Percentiles rank a stretch among this genome's conserved stretches.
Conservation (phyloP, 2,329 filamentous ascomycete genomes). For the Aureobasidium sp. region DNA sequence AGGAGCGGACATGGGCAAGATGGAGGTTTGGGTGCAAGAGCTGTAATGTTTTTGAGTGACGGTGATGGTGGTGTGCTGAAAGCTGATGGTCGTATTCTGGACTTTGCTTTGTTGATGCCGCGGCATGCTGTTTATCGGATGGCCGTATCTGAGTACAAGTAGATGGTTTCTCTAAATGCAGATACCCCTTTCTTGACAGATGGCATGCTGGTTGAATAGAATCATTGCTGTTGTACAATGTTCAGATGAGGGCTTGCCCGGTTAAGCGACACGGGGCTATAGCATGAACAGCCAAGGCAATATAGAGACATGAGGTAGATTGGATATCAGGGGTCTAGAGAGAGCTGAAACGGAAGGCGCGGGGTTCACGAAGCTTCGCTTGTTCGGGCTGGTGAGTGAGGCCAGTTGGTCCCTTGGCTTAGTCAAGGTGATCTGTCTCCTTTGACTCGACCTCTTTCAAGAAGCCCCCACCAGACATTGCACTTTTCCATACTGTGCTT, state of each 20-base stretch:
- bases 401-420: conserved; percentile 4
- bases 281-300: background rate
- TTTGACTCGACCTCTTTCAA: background rate
- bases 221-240: background rate
- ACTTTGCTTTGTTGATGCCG: background rate
- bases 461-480: background rate
- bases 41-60: background rate
- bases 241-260: background rate
- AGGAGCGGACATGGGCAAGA: conserved; percentile 14
- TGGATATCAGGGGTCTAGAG: background rate
- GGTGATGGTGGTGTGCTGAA: background rate
- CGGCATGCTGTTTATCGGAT: background rate
- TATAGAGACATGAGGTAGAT: background rate
- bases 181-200: background rate
- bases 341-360: conserved; percentile 7
- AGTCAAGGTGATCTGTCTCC: conserved; percentile 4
- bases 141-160: background rate
- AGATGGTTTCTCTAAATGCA: background rate
- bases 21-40: conserved; percentile 16
- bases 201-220: background rate
- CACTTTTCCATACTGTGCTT: conserved; percentile 1
- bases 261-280: background rate
- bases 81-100: background rate
- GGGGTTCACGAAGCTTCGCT: background rate
- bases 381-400: background rate